A percentile compares a stretch with the other conserved stretches of the same genome.
These are phyloP conservation scores for Gautieria morchelliformis DNA, from an alignment of 768 basidiomycete genomes.

Conservation along the genomic window DNA sequence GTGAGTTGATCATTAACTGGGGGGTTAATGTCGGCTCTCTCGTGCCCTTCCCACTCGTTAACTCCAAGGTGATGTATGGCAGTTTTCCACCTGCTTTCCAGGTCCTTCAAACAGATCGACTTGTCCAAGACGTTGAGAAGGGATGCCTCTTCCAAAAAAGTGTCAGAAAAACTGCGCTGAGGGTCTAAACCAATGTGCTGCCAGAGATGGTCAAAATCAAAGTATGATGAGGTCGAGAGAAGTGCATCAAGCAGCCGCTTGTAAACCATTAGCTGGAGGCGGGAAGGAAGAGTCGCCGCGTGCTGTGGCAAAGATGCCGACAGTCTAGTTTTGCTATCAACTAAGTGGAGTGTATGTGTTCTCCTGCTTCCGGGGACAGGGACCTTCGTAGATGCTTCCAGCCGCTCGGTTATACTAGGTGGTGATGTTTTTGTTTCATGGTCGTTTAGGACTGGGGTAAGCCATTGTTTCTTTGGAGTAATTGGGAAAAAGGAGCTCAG, in stretches of 20 bases:
- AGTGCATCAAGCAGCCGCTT: conserved; percentile 51
- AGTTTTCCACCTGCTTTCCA: conserved; percentile 25
- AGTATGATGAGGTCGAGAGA: conserved; percentile 31
- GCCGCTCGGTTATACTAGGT: background rate
- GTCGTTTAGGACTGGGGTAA: background rate
- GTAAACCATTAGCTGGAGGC: conserved; percentile 73
- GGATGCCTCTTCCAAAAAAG: conserved; percentile 30
- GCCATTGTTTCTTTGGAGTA: background rate
- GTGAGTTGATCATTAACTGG: conserved; percentile 33
- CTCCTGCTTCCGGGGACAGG: background rate
- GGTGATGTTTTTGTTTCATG: background rate
- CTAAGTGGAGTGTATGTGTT: conserved; percentile 7
- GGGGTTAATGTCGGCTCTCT: background rate
- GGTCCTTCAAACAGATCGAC: conserved; percentile 19
- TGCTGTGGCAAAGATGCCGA: conserved; percentile 40
- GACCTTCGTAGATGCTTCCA: background rate
- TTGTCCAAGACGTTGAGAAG: background rate
- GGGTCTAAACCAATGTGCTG: conserved; percentile 33
- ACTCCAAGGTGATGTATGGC: conserved; percentile 17
- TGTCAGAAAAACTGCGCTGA: conserved; percentile 34
- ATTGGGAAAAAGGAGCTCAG: conserved; percentile 10
- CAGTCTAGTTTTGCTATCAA: conserved; percentile 66
- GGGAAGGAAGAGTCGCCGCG: conserved; percentile 47
- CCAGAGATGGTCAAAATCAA: conserved; percentile 51
- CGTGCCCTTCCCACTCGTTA: conserved; percentile 9